These are phyloP conservation scores for Trypethelium eluteriae DNA, from an alignment of 495 filamentous ascomycete genomes.

Conservation along the genomic window DNA sequence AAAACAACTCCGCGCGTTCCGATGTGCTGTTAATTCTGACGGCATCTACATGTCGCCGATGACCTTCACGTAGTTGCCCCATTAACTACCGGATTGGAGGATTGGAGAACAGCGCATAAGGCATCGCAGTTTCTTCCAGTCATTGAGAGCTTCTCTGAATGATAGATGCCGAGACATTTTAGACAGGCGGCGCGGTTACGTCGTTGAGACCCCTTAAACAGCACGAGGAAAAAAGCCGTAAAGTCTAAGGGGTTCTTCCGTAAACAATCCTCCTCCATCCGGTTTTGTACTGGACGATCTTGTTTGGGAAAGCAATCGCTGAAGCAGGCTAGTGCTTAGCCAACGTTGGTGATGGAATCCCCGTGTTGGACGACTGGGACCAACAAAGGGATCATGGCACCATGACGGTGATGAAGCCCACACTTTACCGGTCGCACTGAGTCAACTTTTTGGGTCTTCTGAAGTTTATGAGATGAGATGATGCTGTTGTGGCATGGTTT, in stretches of 20 bases:
- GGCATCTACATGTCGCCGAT: not conserved
- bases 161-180: too few species aligned
- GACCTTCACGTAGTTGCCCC: not conserved
- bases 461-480: not conserved
- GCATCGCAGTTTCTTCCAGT: too few species aligned
- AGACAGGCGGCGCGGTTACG: too few species aligned
- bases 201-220: not conserved
- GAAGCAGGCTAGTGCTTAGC: slow-evolving; percentile 8
- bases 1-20: not conserved
- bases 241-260: not conserved
- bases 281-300: not conserved
- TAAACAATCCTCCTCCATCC: not conserved
- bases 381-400: not conserved
- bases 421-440: too few species aligned
- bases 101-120: too few species aligned
- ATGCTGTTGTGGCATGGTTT: not conserved
- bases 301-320: not conserved
- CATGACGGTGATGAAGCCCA: too few species aligned
- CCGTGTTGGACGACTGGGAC: not conserved
- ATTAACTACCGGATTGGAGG: too few species aligned
- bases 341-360: not conserved
- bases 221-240: not conserved
- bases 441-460: too few species aligned
- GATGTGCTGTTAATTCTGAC: not conserved
- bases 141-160: too few species aligned